These are phyloP conservation scores for Mortierella claussenii DNA, from an alignment of 192 early-diverging fungal genomes.

Conservation along the genomic window DNA sequence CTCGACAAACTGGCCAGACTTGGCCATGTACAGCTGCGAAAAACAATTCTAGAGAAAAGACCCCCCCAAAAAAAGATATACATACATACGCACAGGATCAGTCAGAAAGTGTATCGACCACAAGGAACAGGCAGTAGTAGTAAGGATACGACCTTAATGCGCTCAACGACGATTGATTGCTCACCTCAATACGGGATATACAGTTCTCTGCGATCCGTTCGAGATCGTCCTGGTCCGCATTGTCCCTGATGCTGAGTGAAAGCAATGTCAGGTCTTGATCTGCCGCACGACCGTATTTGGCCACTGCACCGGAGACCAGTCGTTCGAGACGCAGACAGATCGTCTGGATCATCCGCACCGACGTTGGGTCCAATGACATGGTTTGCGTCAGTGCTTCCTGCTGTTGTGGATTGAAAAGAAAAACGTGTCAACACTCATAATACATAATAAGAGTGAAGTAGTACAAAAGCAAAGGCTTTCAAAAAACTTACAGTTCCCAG, in stretches of 20 bases:
- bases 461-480: background rate
- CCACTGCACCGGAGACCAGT: conserved; percentile 53
- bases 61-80: conserved; percentile 1
- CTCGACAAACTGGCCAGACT: conserved; percentile 63
- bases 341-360: conserved; percentile 56
- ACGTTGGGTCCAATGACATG: conserved; percentile 55
- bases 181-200: conserved; percentile 70
- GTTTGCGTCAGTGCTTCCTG: conserved; percentile 16
- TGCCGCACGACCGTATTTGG: conserved; percentile 37
- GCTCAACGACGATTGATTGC: no score
- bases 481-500: conserved; percentile 20
- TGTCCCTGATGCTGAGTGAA: conserved; percentile 54
- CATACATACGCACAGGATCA: no score
- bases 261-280: conserved; percentile 44
- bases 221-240: conserved; percentile 64
- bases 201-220: conserved; percentile 62
- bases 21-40: conserved; percentile 67
- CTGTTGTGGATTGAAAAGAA: background rate
- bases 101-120: background rate
- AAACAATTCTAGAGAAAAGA: conserved; percentile 65
- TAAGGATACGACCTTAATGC: background rate
- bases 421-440: no score
- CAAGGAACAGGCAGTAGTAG: background rate
- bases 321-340: conserved; percentile 70
- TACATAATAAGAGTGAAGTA: no score